phyloP scores from a whole-genome alignment of 78 protist genomes.

The Dictyostelium brefeldianum region DNA sequence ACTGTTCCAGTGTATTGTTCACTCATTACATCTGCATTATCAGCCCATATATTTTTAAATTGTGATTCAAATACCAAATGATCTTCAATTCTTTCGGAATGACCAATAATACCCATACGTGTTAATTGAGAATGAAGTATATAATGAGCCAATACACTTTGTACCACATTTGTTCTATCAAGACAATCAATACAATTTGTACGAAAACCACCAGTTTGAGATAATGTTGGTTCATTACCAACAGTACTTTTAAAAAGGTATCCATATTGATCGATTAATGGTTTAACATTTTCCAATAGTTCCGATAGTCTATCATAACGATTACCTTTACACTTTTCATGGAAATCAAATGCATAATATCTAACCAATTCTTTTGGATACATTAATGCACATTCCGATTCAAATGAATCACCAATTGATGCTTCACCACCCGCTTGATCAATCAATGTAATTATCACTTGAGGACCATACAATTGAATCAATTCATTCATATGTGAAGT shows the following conservation, averaged over 20 bases:
- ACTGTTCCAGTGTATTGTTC: slow-evolving; percentile 86
- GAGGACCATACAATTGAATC: slow-evolving; percentile 68
- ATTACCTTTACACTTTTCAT: slow-evolving; percentile 77
- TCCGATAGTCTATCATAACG: slow-evolving; percentile 48
- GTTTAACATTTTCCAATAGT: slow-evolving; percentile 25
- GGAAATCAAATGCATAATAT: slow-evolving; percentile 83
- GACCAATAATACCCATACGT: slow-evolving; percentile 74
- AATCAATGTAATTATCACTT: slow-evolving; percentile 49
- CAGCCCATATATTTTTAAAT: slow-evolving; percentile 85
- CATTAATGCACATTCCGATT: not conserved
- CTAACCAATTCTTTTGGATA: not conserved
- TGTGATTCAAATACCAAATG: slow-evolving; percentile 35
- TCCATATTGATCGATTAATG: slow-evolving; percentile 43
- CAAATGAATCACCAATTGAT: slow-evolving; percentile 78
- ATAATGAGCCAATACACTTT: slow-evolving; percentile 79
- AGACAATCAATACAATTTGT: slow-evolving; percentile 97
- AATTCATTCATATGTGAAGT: slow-evolving; percentile 68
- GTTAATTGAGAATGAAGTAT: slow-evolving; percentile 68
- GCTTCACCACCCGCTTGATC: slow-evolving; percentile 84
- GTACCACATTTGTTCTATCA: slow-evolving; percentile 97
- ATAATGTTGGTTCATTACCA: not conserved
- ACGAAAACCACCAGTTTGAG: slow-evolving; percentile 89
- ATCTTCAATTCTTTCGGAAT: slow-evolving; percentile 17
- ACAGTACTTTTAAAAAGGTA: slow-evolving; percentile 22
- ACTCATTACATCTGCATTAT: slow-evolving; percentile 85